phyloP scores from a whole-genome alignment of 805 yeast genomes.

The Lachancea dasiensis region DNA sequence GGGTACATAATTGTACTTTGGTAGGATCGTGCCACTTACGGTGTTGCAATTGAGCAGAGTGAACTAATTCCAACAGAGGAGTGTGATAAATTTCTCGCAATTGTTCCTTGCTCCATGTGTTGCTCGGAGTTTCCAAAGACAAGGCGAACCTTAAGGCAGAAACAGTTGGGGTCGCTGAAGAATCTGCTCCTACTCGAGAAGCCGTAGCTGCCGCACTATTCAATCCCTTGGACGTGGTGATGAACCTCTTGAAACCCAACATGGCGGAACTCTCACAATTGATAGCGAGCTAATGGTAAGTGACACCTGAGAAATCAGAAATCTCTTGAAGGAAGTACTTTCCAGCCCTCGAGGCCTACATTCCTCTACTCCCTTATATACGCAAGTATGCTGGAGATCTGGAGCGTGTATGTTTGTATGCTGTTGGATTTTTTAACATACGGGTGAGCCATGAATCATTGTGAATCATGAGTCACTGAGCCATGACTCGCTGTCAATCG shows the following conservation, averaged over 20 bases:
- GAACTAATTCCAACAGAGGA: conserved; percentile 58
- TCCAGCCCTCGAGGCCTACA: no score
- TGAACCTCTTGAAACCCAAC: conserved; percentile 10
- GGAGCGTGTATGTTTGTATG: no score
- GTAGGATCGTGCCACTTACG: conserved; percentile 59
- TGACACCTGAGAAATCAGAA: no score
- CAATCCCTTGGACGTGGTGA: conserved; percentile 6
- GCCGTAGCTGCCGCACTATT: conserved; percentile 11
- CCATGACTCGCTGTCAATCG: no score
- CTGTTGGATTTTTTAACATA: no score
- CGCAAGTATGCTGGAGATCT: no score
- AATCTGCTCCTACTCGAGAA: conserved; percentile 11
- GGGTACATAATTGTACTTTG: conserved; percentile 69
- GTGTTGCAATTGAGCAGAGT: conserved; percentile 59
- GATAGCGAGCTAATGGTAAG: no score
- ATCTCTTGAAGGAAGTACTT: no score
- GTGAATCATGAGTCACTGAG: no score
- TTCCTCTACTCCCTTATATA: no score
- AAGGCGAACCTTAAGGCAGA: conserved; percentile 26
- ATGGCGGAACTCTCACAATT: not conserved
- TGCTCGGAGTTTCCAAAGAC: conserved; percentile 28
- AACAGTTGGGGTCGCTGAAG: not conserved
- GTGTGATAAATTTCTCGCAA: conserved; percentile 55
- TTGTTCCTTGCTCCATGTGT: conserved; percentile 56
- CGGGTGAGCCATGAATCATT: no score